Evolutionary conservation across 2,329 filamentous ascomycete genomes (phyloP), one percentile per base, ranked within the genome.

Genomic region (Berkeleyomyces basicola): DNA sequence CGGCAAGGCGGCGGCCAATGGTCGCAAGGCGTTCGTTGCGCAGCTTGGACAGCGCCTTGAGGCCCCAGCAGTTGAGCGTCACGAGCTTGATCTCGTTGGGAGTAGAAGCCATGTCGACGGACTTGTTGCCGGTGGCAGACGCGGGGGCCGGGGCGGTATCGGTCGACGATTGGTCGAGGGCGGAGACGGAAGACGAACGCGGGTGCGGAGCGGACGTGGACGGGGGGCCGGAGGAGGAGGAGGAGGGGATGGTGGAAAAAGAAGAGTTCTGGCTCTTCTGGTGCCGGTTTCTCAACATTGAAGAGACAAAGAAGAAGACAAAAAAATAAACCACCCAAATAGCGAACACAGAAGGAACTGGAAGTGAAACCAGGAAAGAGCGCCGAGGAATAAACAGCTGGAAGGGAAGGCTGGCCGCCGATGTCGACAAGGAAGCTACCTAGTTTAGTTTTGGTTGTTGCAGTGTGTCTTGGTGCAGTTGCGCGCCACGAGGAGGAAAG

Each of bases 1-100:
- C 73, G 67, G 89, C 86, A 66, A 97, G 81, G 66, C 87, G 87
- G 66, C 81, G 84, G 61, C 90, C 92, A 70, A 97, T 96, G 72
- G 95, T 88, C 39, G 79, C 74, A 59, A 97, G 81, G 51, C 93
- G 88, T 68, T 87, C 85, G 67, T 81, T 77, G 67, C 91, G 88
- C 67, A 88, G 82, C 67, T 85, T 85, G 60, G 91, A 85, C 70
- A 97, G 79, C 75, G 84, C 90, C 70, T 95, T 92, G 66, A 97
- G 83, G 60, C 93, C 93, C 92, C 93, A 97, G 82, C 90, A 96
- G 75, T 99, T 99, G 72, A 96, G 82, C 3, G 89, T 93, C 67
- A 96, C 76, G 68, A 97, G 79, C 70, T 87, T 86, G 71, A 97
- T 81, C 64, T 85, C 79, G 40, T n/a, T 44, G 14, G 60, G 60